Base-by-base conservation (phyloP, 805 yeast species). In the Lipomyces yamanashiensis region DNA sequence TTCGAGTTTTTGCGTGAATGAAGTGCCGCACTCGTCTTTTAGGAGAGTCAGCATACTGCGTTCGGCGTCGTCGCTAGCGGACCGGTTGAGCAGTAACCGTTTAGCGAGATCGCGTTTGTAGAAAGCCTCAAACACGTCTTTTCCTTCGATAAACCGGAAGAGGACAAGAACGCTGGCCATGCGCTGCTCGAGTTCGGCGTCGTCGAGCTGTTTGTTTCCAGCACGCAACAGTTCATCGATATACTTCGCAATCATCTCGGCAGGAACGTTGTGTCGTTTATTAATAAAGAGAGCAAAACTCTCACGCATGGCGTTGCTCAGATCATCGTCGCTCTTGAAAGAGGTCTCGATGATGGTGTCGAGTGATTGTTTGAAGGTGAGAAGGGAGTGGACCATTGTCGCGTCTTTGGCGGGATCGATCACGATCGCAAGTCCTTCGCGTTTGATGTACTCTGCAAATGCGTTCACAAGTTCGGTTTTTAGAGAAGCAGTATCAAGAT, bases 51-150 rank as follows among this genome's bases (percentile, higher is more conserved):
- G 85, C 73, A 91, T 79, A 34, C 79, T 77, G 72, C 86, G 86
- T 74, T 92, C 98, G 3, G 88, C 76, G 63, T 90, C 93, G 53
- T 80, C 77, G 1, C 84, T 78, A 54, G 81, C 70, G 13, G 74
- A 68, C 74, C 77, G 75, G 71, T 67, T 80, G 79, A 61, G 84
- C 81, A 87, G 73, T 48, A 92, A 80, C 65, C 98, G 80, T 74
- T 88, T 90, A 0, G 97, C 96, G 62, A 92, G 79, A 76, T 90
- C 97, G 59, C 87, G 89, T 70, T 91, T 91, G 75, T 90, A 92
- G 65, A 88, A 86, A 48, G 84, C 87, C 72, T 91, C 96, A 76
- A 92, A 92, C 33, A 89, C 78, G 75, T 92, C 97, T 72, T 91
- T 92, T 70, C 92, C 97, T 63, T 84, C 81, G 52, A 92, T 80